phyloP scores from a whole-genome alignment of 768 basidiomycete species.

The Nevesoporus exiguus region DNA sequence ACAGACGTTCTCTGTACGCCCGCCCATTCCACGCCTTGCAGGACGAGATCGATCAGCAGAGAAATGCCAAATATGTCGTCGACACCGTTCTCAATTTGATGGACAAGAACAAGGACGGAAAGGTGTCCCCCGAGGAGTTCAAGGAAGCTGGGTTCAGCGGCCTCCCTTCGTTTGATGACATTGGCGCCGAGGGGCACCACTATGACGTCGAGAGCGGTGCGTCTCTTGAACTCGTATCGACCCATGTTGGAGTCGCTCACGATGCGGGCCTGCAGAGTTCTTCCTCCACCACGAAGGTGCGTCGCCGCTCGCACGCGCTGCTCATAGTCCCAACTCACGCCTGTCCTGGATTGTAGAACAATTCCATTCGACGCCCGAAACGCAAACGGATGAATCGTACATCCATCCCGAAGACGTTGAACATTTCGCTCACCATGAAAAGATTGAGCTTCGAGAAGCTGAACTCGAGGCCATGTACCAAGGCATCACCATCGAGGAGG shows the following conservation, averaged over 20 bases:
- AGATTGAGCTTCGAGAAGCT: slow-evolving; percentile 81
- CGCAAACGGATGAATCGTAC: slow-evolving; percentile 94
- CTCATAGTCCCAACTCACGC: not conserved
- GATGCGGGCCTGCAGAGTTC: slow-evolving; percentile 55
- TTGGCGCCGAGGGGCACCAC: slow-evolving; percentile 91
- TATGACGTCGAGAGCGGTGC: slow-evolving; percentile 88
- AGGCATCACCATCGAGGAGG: slow-evolving; percentile 76
- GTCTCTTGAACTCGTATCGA: slow-evolving; percentile 22
- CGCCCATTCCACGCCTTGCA: slow-evolving; percentile 21
- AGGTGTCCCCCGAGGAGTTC: slow-evolving; percentile 67
- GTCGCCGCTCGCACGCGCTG: slow-evolving; percentile 4
- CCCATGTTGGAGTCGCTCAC: slow-evolving; percentile 1
- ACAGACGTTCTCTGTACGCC: not conserved
- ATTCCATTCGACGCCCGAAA: slow-evolving; percentile 95
- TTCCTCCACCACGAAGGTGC: slow-evolving; percentile 96
- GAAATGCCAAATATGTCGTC: slow-evolving; percentile 79
- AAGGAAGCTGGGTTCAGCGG: slow-evolving; percentile 67
- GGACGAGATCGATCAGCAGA: slow-evolving; percentile 75
- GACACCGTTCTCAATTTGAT: slow-evolving; percentile 62
- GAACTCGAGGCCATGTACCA: slow-evolving; percentile 81
- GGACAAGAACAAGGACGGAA: slow-evolving; percentile 75
- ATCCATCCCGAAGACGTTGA: slow-evolving; percentile 90
- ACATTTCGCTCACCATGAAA: slow-evolving; percentile 87
- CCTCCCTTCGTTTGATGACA: slow-evolving; percentile 76
- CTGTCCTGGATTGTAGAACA: slow-evolving; percentile 48